phyloP scores from a whole-genome alignment of 352 stramenopile genomes.

The Globisporangium perplexum region DNA sequence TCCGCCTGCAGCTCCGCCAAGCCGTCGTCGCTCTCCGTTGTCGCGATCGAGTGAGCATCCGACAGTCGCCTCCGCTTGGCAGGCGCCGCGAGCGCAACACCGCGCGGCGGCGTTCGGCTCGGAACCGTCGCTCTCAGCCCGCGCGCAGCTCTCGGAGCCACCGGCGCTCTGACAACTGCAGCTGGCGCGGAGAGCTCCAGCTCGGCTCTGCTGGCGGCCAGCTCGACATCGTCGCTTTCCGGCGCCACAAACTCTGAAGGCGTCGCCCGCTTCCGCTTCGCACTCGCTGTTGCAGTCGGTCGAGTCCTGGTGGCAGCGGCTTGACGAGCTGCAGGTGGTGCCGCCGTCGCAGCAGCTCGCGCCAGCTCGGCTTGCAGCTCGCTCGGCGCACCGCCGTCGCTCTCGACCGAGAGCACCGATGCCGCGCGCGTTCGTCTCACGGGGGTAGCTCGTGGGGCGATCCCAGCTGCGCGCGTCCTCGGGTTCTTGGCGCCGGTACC shows the following conservation, averaged over 20 bases:
- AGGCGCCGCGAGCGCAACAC: neutral
- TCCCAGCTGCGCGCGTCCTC: slow-evolving; percentile 2
- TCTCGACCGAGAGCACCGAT: slow-evolving; percentile 5
- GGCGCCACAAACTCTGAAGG: neutral
- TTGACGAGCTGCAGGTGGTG: neutral
- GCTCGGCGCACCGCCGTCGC: neutral
- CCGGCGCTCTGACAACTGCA: slow-evolving; percentile 11
- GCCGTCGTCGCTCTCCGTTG: slow-evolving; percentile 22
- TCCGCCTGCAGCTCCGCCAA: slow-evolving; percentile 29
- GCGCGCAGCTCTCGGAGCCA: neutral
- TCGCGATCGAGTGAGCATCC: slow-evolving; percentile 13
- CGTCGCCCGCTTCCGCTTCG: neutral
- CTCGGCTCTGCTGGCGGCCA: slow-evolving; percentile 5
- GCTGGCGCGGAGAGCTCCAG: slow-evolving; percentile 1
- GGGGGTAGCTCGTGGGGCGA: neutral
- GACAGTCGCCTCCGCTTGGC: neutral
- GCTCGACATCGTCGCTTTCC: slow-evolving; percentile 3
- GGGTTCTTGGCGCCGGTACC: neutral
- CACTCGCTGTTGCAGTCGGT: neutral
- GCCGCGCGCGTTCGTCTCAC: slow-evolving; percentile 6
- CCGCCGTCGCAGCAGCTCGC: neutral
- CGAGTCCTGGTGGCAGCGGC: neutral
- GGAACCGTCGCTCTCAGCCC: neutral
- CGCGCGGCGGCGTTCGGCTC: neutral
- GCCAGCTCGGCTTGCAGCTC: slow-evolving; percentile 12